Evolutionary conservation across 768 basidiomycete species (phyloP).

Genomic region (Lentinula detonsa): DNA sequence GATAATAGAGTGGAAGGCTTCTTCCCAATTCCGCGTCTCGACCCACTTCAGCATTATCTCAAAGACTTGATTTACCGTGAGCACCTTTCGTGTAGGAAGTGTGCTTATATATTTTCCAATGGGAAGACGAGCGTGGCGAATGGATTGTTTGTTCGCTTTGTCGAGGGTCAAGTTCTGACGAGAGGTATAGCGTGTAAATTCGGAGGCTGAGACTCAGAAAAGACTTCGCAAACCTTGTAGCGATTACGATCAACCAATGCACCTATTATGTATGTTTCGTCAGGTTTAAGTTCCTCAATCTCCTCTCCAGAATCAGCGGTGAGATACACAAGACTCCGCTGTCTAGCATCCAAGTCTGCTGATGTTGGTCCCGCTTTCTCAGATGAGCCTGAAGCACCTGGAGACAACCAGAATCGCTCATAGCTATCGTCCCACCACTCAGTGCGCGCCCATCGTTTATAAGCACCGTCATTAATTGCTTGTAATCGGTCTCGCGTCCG

Average conservation of each 20-base stretch:
- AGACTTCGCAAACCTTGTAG: conserved; percentile 63
- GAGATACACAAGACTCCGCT: conserved; percentile 74
- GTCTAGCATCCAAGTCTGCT: conserved; percentile 9
- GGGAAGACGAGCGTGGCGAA: conserved; percentile 86
- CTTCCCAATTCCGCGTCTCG: conserved; percentile 80
- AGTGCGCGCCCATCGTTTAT: conserved; percentile 75
- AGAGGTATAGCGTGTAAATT: conserved; percentile 10
- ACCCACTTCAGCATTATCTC: conserved; percentile 90
- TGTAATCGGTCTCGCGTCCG: conserved; percentile 62
- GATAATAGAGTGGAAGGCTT: conserved; percentile 83
- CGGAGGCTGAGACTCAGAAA: conserved; percentile 1
- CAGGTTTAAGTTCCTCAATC: conserved; percentile 72
- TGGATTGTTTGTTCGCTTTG: conserved; percentile 69
- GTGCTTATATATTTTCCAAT: conserved; percentile 88
- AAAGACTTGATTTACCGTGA: conserved; percentile 96
- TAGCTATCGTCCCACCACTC: conserved; percentile 82
- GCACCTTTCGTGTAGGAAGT: conserved; percentile 85
- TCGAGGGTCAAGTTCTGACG: conserved; percentile 79
- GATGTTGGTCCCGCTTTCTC: not conserved
- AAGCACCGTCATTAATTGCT: conserved; percentile 54
- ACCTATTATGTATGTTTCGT: conserved; percentile 88
- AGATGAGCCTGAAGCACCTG: conserved; percentile 6
- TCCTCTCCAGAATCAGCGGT: conserved; percentile 92
- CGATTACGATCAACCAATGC: conserved; percentile 96
- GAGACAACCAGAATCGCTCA: conserved; percentile 54